Evolutionary conservation across 345 rosid species (phyloP), one percentile per base, ranked within the genome.

Genomic region (Rubroshorea leprosula): DNA sequence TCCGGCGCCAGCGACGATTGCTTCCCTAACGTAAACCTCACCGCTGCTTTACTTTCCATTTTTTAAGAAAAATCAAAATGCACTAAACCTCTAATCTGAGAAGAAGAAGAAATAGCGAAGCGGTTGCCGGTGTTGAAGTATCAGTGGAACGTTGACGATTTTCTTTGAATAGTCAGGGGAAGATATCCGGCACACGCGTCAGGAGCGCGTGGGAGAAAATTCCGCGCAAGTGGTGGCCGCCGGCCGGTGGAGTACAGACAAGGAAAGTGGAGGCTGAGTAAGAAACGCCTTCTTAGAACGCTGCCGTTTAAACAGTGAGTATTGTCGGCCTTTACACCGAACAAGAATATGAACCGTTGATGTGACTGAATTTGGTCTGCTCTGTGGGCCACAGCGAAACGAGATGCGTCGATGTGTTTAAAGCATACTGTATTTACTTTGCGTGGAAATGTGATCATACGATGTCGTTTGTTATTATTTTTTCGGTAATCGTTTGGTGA

Each of bases 1-100:
- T 76, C 90, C 62, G 86, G 87, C 48, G 98, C 95, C 71, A 83
- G 41, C 10, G 98, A 92, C 20, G 96, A 89, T 55, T 86, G 95
- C 51, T 73, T 75, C 57, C 81, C 77, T 23, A 89, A 53, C 5
- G 73, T 83, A 27, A 81, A 72, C 74, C 83, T 77, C 71, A 57
- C 62, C 26, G 68, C 55, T 24, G 72, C 49, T 43, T 69, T 83
- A 18, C 64, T 60, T 49, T 87, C 97, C 97, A 87, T 90, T 4
- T 35, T 11, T 57, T 17, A 0, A 45, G 18, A 6, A 35, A 16
- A 52, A 49, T 18, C 29, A 18, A 23, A 24, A 46, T 4, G 19
- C 19, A 22, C 4, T 15, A 0, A 48, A 25, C 41, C 41, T 35
- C 41, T 13, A 3, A 35, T 35, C 41, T 35, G 41, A 35, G 41